Percentiles rank a stretch among this genome's conserved stretches.
Conservation (phyloP, 371 early-diverging fungal species). For the Saksenaea oblongispora region DNA sequence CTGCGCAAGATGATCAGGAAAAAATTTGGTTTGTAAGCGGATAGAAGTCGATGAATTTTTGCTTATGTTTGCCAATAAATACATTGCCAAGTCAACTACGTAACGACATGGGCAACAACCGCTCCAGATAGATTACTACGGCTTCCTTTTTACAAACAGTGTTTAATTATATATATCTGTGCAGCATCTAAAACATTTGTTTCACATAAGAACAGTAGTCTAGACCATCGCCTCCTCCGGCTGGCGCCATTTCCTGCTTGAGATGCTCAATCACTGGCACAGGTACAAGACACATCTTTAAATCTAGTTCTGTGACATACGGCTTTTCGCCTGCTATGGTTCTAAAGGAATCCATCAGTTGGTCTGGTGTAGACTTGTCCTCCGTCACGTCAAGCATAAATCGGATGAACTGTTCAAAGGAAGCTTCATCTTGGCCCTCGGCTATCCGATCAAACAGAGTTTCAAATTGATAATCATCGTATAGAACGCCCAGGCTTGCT, state of each 20-base stretch:
- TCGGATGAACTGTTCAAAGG: constrained; percentile 88
- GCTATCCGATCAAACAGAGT: constrained; percentile 66
- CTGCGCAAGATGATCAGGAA: too few species aligned
- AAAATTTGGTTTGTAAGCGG: too few species aligned
- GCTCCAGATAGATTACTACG: too few species aligned
- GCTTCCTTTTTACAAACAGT: neutral
- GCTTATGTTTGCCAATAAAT: too few species aligned
- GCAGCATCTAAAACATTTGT: constrained; percentile 56
- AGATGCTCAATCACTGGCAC: constrained; percentile 72
- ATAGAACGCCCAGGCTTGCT: constrained; percentile 82
- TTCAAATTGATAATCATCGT: constrained; percentile 76
- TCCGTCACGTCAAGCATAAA: constrained; percentile 89
- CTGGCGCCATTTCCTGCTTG: constrained; percentile 70
- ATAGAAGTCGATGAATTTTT: too few species aligned
- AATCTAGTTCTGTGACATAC: constrained; percentile 74
- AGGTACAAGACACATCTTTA: constrained; percentile 68
- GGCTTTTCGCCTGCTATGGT: constrained; percentile 85
- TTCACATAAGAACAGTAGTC: constrained; percentile 74
- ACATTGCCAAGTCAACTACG: too few species aligned
- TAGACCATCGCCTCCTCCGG: constrained; percentile 37
- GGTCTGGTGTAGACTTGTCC: constrained; percentile 89
- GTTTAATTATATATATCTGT: neutral
- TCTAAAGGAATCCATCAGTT: constrained; percentile 83
- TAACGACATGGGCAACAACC: too few species aligned
- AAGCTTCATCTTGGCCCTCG: constrained; percentile 59